phyloP scores from a whole-genome alignment of 768 basidiomycete species.

The Lactarius deliciosus region DNA sequence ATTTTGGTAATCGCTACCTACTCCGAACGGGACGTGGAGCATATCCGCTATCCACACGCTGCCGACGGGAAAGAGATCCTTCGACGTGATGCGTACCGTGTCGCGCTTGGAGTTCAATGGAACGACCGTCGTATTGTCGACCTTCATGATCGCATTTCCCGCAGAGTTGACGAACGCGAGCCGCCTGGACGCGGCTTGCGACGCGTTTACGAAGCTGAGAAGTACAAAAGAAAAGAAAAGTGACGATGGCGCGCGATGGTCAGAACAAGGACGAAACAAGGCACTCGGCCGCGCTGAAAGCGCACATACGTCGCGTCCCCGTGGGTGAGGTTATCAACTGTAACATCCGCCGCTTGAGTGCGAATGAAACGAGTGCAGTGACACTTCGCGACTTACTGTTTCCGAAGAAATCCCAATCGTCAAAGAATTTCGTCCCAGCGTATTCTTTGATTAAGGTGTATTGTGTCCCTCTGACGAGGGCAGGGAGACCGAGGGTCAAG shows the following conservation, averaged over 20 bases:
- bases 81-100: slow-evolving; percentile 59
- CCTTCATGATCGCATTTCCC: slow-evolving; percentile 72
- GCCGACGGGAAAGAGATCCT: slow-evolving; percentile 56
- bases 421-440: slow-evolving; percentile 21
- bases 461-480: slow-evolving; percentile 8
- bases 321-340: slow-evolving; percentile 72
- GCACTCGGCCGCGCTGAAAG: neutral
- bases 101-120: slow-evolving; percentile 58
- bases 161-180: slow-evolving; percentile 66
- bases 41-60: slow-evolving; percentile 65
- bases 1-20: slow-evolving; percentile 33
- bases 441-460: slow-evolving; percentile 25
- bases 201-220: slow-evolving; percentile 48
- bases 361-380: neutral
- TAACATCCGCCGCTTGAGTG: neutral
- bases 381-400: slow-evolving; percentile 18
- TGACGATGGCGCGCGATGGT: neutral
- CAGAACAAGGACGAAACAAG: neutral
- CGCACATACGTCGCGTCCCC: slow-evolving; percentile 55
- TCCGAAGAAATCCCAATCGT: slow-evolving; percentile 27
- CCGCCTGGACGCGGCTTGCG: slow-evolving; percentile 45
- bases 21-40: slow-evolving; percentile 63
- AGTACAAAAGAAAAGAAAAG: neutral
- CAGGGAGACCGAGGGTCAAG: slow-evolving; percentile 11
- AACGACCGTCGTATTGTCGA: slow-evolving; percentile 66